Evolutionary conservation across 371 early-diverging fungal genomes (phyloP).

Genomic region (Apophysomyces ossiformis): DNA sequence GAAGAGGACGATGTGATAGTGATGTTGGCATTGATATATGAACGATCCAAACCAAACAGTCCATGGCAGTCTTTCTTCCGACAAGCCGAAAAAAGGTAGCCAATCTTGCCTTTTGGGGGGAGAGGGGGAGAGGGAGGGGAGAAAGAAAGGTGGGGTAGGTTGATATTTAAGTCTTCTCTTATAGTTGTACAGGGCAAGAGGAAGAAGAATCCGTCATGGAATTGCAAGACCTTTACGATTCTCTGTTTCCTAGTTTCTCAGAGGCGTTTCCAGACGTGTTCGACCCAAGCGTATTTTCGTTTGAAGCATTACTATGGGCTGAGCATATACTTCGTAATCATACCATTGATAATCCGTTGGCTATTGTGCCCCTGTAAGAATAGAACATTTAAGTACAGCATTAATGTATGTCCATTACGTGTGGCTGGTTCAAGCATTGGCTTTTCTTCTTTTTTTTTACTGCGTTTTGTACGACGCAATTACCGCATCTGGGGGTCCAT

Average conservation of each 20-base stretch:
- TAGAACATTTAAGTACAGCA: neutral
- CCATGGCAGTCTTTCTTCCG: slow-evolving; percentile 38
- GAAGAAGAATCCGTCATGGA: slow-evolving; percentile 39
- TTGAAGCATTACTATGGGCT: slow-evolving; percentile 49
- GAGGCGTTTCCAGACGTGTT: slow-evolving; percentile 48
- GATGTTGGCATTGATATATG: slow-evolving; percentile 47
- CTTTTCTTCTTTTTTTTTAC: neutral
- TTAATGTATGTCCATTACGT: neutral
- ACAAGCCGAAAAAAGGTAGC: slow-evolving; percentile 24
- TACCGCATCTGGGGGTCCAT: neutral
- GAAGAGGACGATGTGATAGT: slow-evolving; percentile 56
- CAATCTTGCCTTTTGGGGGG: neutral
- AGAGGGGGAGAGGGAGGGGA: neutral
- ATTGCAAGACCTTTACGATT: slow-evolving; percentile 46
- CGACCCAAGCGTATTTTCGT: slow-evolving; percentile 30
- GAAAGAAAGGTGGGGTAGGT: neutral
- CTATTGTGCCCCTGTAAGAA: slow-evolving; percentile 33
- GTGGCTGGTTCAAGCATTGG: slow-evolving; percentile 1
- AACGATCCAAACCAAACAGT: slow-evolving; percentile 31
- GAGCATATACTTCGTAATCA: slow-evolving; percentile 35
- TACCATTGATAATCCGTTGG: slow-evolving; percentile 34
- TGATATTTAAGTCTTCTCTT: neutral
- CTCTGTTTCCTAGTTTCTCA: slow-evolving; percentile 46
- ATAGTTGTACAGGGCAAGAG: slow-evolving; percentile 13
- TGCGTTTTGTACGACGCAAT: neutral